A percentile compares a stretch with the other conserved stretches of the same genome.
phyloP scores from a whole-genome alignment of 805 yeast genomes.

The Phaffomyces opuntiae region DNA sequence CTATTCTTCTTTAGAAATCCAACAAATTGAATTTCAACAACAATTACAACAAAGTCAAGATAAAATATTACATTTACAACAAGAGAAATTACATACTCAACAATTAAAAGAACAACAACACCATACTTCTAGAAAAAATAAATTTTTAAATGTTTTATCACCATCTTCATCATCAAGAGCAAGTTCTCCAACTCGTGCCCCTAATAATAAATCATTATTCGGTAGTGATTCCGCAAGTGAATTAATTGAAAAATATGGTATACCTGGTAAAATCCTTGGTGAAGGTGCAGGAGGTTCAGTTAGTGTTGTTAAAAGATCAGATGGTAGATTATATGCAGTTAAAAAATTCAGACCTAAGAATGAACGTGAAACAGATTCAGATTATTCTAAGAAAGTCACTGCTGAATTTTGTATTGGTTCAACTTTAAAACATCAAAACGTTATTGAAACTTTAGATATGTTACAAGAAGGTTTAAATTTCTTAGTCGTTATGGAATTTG shows the following conservation, averaged over 20 bases:
- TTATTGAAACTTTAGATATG: conserved; percentile 76
- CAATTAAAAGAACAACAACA: conserved; percentile 2
- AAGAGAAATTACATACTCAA: conserved; percentile 4
- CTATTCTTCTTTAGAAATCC: conserved; percentile 6
- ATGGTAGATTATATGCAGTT: conserved; percentile 69
- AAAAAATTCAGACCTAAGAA: conserved; percentile 73
- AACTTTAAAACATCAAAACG: conserved; percentile 67
- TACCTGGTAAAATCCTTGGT: conserved; percentile 69
- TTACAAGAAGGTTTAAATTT: conserved; percentile 57
- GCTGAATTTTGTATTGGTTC: conserved; percentile 82
- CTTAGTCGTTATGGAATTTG: conserved; percentile 86
- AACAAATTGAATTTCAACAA: conserved; percentile 8
- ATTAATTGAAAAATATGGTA: conserved; percentile 60
- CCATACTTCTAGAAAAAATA: conserved; percentile 11
- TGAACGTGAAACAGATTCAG: conserved; percentile 53
- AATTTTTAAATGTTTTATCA: conserved; percentile 17
- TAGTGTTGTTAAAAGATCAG: conserved; percentile 59
- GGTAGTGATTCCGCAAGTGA: conserved; percentile 33
- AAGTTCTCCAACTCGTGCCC: conserved; percentile 1
- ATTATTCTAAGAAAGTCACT: conserved; percentile 71
- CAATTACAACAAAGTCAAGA: conserved; percentile 7
- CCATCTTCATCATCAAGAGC: conserved; percentile 22
- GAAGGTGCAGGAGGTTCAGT: conserved; percentile 96
- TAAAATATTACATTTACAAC: conserved; percentile 3
- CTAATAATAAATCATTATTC: conserved; percentile 24